Conservation (phyloP, 2,329 filamentous ascomycete species). For the Neopestalotiopsis sp. region DNA sequence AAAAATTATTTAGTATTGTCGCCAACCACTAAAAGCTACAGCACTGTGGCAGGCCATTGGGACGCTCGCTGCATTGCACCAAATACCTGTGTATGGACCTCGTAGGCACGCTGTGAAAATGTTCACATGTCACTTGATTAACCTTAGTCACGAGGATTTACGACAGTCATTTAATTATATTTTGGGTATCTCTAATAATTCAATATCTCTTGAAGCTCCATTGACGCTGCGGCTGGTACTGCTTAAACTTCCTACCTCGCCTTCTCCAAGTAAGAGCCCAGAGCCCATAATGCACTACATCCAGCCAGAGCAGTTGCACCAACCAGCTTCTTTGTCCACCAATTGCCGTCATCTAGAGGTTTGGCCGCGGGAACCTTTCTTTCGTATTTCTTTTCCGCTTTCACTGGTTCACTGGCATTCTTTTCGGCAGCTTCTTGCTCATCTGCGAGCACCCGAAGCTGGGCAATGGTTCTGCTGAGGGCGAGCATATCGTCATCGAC, state of each 20-base stretch:
- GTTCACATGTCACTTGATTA: background rate
- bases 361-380: constrained; percentile 57
- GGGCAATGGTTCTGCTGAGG: constrained; percentile 71
- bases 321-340: constrained; percentile 69
- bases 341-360: constrained; percentile 68
- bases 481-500: constrained; percentile 77
- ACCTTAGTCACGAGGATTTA: background rate
- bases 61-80: too few species aligned
- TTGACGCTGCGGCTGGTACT: constrained; percentile 1
- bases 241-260: constrained; percentile 22
- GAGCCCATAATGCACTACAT: constrained; percentile 63
- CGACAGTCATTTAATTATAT: background rate
- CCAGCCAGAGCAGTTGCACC: constrained; percentile 68
- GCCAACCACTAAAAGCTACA: background rate
- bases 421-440: constrained; percentile 44
- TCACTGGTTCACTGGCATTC: constrained; percentile 30
- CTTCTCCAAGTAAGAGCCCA: constrained; percentile 57
- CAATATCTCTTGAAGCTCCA: background rate
- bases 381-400: constrained; percentile 22
- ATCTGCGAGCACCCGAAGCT: constrained; percentile 54
- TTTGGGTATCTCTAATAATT: background rate
- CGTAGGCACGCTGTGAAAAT: background rate
- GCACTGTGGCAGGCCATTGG: background rate
- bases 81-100: too few species aligned
- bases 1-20: background rate